phyloP scores from a whole-genome alignment of 208 protist species.

The Leishmania tarentolae region DNA sequence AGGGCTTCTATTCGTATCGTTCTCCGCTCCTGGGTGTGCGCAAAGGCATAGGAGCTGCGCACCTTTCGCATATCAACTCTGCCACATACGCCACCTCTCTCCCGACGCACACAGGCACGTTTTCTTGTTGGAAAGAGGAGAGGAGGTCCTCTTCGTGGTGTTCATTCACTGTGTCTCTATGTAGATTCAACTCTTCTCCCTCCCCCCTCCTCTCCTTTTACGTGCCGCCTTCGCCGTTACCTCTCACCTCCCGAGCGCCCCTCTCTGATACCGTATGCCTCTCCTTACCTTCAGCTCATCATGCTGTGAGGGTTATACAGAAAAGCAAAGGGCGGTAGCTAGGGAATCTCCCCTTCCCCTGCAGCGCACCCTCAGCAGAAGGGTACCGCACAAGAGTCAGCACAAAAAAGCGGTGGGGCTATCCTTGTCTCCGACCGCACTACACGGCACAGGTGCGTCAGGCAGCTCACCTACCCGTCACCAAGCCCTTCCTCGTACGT shows the following conservation, averaged over 20 bases:
- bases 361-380: no score
- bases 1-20: neutral
- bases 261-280: neutral
- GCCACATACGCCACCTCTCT: no score
- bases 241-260: neutral
- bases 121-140: no score
- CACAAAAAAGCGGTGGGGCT: no score
- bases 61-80: neutral
- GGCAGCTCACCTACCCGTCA: no score
- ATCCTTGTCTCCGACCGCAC: no score
- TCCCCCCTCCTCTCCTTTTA: neutral
- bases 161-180: neutral
- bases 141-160: no score
- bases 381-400: no score
- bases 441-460: no score
- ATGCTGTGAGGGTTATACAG: neutral
- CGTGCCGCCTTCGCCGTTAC: neutral
- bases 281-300: neutral
- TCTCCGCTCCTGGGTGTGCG: neutral
- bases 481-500: no score
- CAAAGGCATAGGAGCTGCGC: neutral
- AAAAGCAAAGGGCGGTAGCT: neutral
- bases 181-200: neutral
- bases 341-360: no score
- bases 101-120: no score